phyloP scores from a whole-genome alignment of 1,284 basidiomycete species.

The Mycosarcoma mackinlayi region DNA sequence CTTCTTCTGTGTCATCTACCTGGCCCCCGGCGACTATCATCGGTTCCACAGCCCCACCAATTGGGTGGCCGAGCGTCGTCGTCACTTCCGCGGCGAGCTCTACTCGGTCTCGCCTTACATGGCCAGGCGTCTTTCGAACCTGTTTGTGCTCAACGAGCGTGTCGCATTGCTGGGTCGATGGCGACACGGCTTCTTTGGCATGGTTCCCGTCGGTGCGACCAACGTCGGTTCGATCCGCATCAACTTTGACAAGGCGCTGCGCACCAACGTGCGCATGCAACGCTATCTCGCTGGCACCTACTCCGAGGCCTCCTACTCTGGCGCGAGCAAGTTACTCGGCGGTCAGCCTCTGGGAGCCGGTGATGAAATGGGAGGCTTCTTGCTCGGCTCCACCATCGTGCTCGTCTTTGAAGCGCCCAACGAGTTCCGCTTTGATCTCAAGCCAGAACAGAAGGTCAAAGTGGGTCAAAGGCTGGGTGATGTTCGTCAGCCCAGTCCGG shows the following conservation, averaged over 20 bases:
- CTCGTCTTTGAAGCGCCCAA: constrained; percentile 94
- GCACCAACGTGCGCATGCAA: constrained; percentile 63
- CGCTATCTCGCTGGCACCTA: constrained; percentile 78
- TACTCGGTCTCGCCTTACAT: constrained; percentile 98
- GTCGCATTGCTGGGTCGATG: constrained; percentile 96
- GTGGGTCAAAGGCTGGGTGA: constrained; percentile 79
- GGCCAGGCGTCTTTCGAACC: constrained; percentile 87
- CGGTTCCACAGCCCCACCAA: constrained; percentile 94
- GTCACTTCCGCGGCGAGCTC: constrained; percentile 96
- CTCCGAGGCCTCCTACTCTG: constrained; percentile 77
- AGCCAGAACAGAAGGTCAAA: constrained; percentile 84
- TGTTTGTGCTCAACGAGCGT: constrained; percentile 97
- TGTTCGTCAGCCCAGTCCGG: constrained; percentile 25
- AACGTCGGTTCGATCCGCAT: constrained; percentile 97
- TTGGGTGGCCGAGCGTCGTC: constrained; percentile 95
- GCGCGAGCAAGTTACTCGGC: constrained; percentile 73
- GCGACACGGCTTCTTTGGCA: constrained; percentile 94
- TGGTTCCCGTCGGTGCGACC: constrained; percentile 97
- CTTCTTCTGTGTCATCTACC: constrained; percentile 94
- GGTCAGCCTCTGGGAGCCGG: constrained; percentile 88
- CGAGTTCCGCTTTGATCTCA: constrained; percentile 82
- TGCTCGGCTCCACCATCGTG: constrained; percentile 93
- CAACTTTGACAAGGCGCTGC: constrained; percentile 87
- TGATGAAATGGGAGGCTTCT: constrained; percentile 98
- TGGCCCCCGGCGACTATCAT: constrained; percentile 98